Conservation (phyloP, 2,329 filamentous ascomycete genomes). For the Knufia fluminis region DNA sequence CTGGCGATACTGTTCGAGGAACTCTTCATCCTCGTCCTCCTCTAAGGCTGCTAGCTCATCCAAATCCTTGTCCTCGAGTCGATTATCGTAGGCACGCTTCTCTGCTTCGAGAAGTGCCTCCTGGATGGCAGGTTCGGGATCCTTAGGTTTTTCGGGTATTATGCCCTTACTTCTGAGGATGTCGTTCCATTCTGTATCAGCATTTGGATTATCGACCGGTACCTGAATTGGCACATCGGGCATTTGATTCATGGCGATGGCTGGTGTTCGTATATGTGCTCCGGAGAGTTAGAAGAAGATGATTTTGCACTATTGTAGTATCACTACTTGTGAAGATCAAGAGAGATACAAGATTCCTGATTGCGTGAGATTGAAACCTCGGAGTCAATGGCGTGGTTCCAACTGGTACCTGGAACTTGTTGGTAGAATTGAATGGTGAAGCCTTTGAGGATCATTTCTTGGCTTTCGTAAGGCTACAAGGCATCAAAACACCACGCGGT, state of each 20-base stretch:
- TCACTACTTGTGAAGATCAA: background rate
- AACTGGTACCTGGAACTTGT: too few relatives aligned
- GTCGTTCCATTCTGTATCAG: constrained; percentile 99
- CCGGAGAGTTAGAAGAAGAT: too few relatives aligned
- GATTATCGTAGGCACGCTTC: constrained; percentile 77
- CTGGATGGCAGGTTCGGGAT: constrained; percentile 90
- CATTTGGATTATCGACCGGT: constrained; percentile 88
- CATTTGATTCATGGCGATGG: constrained; percentile 7
- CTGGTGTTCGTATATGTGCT: background rate
- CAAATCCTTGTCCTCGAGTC: constrained; percentile 85
- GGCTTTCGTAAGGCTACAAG: too few relatives aligned
- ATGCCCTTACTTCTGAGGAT: constrained; percentile 94
- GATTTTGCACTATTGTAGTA: too few relatives aligned
- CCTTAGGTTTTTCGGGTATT: constrained; percentile 95
- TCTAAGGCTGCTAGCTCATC: constrained; percentile 91
- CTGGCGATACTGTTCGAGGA: constrained; percentile 73
- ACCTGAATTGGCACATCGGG: constrained; percentile 57
- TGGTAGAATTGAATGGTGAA: too few relatives aligned
- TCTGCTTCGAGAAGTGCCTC: constrained; percentile 82
- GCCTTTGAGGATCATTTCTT: too few relatives aligned
- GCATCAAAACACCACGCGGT: background rate
- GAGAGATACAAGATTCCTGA: too few relatives aligned
- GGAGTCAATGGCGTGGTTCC: too few relatives aligned
- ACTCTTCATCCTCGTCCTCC: constrained; percentile 88
- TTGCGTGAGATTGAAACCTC: too few relatives aligned